phyloP scores from a whole-genome alignment of 371 early-diverging fungal genomes.

The Actinomortierella ambigua region DNA sequence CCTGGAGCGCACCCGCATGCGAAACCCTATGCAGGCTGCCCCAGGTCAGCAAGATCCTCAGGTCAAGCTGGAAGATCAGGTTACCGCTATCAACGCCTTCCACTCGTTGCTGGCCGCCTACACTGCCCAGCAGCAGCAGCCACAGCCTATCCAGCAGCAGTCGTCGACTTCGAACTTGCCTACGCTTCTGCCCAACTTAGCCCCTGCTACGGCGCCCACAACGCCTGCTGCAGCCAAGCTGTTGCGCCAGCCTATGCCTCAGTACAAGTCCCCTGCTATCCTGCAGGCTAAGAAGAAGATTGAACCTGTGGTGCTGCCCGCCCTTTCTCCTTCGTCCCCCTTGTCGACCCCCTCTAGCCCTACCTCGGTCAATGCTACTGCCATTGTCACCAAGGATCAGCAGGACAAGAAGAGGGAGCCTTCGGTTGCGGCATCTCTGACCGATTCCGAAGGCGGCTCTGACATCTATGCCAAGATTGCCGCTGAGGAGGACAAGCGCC shows the following conservation, averaged over 20 bases:
- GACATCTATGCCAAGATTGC: constrained; percentile 33
- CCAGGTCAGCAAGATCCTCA: not conserved
- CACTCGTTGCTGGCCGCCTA: constrained; percentile 37
- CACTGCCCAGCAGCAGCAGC: constrained; percentile 37
- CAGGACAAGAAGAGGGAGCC: constrained; percentile 13
- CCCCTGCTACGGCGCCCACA: constrained; percentile 30
- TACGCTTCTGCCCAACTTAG: constrained; percentile 45
- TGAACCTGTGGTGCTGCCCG: not conserved
- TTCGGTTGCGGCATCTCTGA: constrained; percentile 14
- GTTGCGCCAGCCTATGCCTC: constrained; percentile 30
- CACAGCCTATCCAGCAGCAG: constrained; percentile 22
- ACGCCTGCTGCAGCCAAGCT: constrained; percentile 40
- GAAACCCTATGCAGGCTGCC: constrained; percentile 26
- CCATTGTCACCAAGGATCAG: constrained; percentile 26
- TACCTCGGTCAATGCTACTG: constrained; percentile 28
- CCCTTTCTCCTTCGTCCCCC: constrained; percentile 10
- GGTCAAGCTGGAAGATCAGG: constrained; percentile 19
- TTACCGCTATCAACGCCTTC: constrained; percentile 18
- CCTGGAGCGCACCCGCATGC: constrained; percentile 38
- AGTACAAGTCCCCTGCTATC: constrained; percentile 7
- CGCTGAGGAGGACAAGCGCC: constrained; percentile 82
- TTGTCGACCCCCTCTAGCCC: constrained; percentile 30
- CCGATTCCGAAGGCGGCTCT: constrained; percentile 31
- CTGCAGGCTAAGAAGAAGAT: too few species aligned
- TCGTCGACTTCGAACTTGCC: constrained; percentile 27